A percentile compares a stretch with the other conserved stretches of the same genome.
phyloP scores from a whole-genome alignment of 2,329 filamentous ascomycete genomes.

The Lomentospora prolificans region DNA sequence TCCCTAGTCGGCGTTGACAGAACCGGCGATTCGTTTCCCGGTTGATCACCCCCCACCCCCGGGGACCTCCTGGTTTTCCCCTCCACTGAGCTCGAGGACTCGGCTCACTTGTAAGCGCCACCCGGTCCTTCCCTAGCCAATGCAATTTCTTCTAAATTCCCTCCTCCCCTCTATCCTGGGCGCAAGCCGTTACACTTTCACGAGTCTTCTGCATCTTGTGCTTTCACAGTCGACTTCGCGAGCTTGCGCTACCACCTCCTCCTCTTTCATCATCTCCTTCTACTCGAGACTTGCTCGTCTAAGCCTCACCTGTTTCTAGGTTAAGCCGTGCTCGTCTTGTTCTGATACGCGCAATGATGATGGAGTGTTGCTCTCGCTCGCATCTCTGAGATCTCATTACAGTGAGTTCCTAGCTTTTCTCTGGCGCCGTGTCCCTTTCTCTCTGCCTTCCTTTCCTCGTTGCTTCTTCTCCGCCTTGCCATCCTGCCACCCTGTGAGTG shows the following conservation, averaged over 20 bases:
- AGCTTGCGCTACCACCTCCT: not conserved
- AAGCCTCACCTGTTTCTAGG: not conserved
- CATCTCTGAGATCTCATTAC: not conserved
- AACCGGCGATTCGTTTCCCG: no score
- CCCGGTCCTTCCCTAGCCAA: not conserved
- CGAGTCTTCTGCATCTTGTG: not conserved
- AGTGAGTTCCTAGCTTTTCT: not conserved
- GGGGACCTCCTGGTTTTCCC: no score
- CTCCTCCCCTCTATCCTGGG: not conserved
- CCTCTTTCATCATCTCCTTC: not conserved
- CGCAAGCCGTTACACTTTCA: not conserved
- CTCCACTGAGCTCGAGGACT: not conserved
- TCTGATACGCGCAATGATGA: not conserved
- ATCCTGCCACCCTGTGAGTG: no score
- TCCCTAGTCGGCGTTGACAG: no score
- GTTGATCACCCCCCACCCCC: no score
- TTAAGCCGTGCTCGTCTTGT: not conserved
- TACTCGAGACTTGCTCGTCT: not conserved
- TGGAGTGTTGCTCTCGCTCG: not conserved
- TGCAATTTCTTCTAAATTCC: not conserved
- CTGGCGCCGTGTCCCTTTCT: not conserved
- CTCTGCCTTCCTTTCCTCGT: not conserved
- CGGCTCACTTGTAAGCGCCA: not conserved
- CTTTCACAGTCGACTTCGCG: not conserved
- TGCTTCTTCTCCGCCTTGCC: not conserved